phyloP scores from a whole-genome alignment of 208 protist species.

The Plasmodiophora brassicae region DNA sequence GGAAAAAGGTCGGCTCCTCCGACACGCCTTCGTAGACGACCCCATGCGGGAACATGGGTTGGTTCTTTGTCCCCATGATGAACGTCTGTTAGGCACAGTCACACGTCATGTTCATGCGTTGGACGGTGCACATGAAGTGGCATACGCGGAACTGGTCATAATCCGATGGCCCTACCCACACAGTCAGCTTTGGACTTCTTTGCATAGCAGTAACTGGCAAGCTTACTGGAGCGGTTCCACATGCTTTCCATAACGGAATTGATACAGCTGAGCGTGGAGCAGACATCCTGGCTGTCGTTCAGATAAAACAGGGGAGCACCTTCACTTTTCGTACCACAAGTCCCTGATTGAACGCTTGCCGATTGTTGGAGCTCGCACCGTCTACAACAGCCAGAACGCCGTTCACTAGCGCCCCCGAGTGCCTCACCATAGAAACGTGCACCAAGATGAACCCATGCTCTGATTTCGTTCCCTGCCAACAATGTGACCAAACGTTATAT shows the following conservation, averaged over 20 bases:
- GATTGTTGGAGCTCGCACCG: neutral
- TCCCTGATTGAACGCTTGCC: neutral
- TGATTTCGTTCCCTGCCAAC: neutral
- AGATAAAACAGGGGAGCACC: too few species aligned
- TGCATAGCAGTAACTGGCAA: too few species aligned
- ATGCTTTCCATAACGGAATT: neutral
- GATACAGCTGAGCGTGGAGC: neutral
- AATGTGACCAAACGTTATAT: neutral
- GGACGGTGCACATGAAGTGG: too few species aligned
- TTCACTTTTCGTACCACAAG: neutral
- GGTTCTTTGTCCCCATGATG: slow-evolving; percentile 9
- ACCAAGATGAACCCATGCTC: slow-evolving; percentile 22
- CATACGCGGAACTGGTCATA: too few species aligned
- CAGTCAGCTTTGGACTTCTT: too few species aligned
- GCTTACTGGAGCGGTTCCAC: neutral
- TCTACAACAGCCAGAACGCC: neutral
- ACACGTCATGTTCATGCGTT: too few species aligned
- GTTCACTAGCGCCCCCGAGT: neutral
- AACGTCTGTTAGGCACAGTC: neutral
- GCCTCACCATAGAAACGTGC: neutral
- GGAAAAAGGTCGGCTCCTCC: neutral
- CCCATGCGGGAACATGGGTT: slow-evolving; percentile 4
- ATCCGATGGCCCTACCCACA: too few species aligned
- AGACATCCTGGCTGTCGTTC: neutral
- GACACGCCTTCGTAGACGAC: neutral